Percentiles rank a stretch among this genome's conserved stretches.
Conservation (phyloP, 371 early-diverging fungal genomes). For the Synchytrium microbalum region DNA sequence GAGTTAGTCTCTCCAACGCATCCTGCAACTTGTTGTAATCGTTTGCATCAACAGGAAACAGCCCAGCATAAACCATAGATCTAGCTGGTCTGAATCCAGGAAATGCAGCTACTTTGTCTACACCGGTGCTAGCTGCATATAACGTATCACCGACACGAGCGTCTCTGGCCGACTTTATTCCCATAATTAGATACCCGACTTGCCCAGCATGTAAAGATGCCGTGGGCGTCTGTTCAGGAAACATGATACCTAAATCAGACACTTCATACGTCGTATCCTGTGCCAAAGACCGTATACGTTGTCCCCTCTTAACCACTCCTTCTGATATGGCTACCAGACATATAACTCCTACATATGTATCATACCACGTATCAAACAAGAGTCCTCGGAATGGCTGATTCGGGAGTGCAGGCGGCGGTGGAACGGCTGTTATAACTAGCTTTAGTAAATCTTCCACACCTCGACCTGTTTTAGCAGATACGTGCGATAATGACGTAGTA, state of each 20-base stretch:
- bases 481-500: slow-evolving; percentile 44
- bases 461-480: slow-evolving; percentile 86
- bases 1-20: slow-evolving; percentile 80
- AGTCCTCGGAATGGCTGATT: slow-evolving; percentile 69
- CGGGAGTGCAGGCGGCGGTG: slow-evolving; percentile 46
- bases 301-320: slow-evolving; percentile 71
- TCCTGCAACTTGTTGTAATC: slow-evolving; percentile 84
- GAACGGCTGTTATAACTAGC: slow-evolving; percentile 68
- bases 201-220: slow-evolving; percentile 84
- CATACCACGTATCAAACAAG: slow-evolving; percentile 95
- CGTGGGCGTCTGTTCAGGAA: slow-evolving; percentile 75
- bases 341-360: slow-evolving; percentile 89
- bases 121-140: slow-evolving; percentile 42
- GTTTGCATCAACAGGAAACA: slow-evolving; percentile 84
- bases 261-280: too few relatives aligned
- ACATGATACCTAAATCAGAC: slow-evolving; percentile 89
- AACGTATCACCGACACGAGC: slow-evolving; percentile 97
- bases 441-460: slow-evolving; percentile 70
- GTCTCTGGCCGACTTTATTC: slow-evolving; percentile 88
- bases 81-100: slow-evolving; percentile 90
- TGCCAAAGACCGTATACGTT: background rate
- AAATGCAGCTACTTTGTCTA: slow-evolving; percentile 29
- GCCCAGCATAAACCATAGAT: slow-evolving; percentile 88
- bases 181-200: slow-evolving; percentile 87
- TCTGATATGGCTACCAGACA: slow-evolving; percentile 84